A percentile compares a stretch with the other conserved stretches of the same genome.
Conservation (phyloP, 306 rosid genomes). For the Bauhinia variegata region DNA sequence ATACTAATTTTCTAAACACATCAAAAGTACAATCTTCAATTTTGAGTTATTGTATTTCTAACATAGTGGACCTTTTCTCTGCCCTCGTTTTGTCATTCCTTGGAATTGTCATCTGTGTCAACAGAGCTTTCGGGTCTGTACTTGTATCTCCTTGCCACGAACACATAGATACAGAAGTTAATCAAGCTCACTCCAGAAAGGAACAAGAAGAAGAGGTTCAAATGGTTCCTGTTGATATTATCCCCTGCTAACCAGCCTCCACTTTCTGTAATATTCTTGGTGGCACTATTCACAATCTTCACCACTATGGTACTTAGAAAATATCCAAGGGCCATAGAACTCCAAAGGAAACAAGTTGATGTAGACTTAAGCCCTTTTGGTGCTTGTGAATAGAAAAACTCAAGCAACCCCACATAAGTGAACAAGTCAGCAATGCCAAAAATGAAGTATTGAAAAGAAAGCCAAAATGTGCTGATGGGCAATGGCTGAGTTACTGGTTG, state of each 20-base stretch:
- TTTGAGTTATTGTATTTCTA: too few species aligned
- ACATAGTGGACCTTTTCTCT: too few species aligned
- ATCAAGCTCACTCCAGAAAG: conserved; percentile 72
- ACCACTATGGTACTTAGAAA: conserved; percentile 75
- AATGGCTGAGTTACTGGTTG: conserved; percentile 62
- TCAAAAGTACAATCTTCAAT: too few species aligned
- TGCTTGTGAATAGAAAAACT: conserved; percentile 92
- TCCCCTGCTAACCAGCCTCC: conserved; percentile 88
- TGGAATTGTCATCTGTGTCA: conserved; percentile 28
- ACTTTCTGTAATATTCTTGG: conserved; percentile 50
- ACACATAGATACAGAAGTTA: conserved; percentile 67
- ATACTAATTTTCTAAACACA: too few species aligned
- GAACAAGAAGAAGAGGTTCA: conserved; percentile 74
- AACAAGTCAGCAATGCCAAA: conserved; percentile 95
- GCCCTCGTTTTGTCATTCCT: background rate
- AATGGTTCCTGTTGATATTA: conserved; percentile 78
- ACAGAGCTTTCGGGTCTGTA: conserved; percentile 55
- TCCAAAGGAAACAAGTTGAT: conserved; percentile 88
- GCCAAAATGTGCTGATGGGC: conserved; percentile 86
- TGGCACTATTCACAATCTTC: conserved; percentile 68
- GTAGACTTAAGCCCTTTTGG: conserved; percentile 76
- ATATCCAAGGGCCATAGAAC: conserved; percentile 90
- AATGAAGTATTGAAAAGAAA: conserved; percentile 82
- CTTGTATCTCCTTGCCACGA: conserved; percentile 71
- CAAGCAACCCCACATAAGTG: conserved; percentile 82